Evolutionary conservation across 2,329 filamentous ascomycete genomes (phyloP).

Genomic region (Epichloe gansuensis): DNA sequence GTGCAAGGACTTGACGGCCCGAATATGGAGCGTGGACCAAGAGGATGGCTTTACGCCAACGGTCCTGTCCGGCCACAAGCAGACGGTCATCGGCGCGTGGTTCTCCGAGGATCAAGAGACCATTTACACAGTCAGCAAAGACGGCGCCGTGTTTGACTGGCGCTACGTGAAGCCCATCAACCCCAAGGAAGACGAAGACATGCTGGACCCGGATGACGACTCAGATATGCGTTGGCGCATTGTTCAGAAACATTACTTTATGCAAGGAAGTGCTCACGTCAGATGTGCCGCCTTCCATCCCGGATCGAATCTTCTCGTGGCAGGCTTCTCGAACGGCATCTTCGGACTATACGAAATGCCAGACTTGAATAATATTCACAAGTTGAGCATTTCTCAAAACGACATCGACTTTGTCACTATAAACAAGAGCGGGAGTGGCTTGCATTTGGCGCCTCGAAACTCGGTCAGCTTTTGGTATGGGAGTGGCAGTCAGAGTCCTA

Average conservation of each 20-base stretch:
- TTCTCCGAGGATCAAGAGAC: constrained; percentile 91
- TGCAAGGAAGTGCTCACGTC: constrained; percentile 78
- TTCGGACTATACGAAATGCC: constrained; percentile 95
- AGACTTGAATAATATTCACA: constrained; percentile 91
- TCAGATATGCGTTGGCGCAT: constrained; percentile 78
- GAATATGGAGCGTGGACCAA: constrained; percentile 86
- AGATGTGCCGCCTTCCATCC: constrained; percentile 87
- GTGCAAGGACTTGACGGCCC: constrained; percentile 81
- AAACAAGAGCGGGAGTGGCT: constrained; percentile 92
- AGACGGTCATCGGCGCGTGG: constrained; percentile 87
- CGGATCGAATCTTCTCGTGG: constrained; percentile 80
- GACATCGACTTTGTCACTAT: constrained; percentile 92
- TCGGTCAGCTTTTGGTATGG: constrained; percentile 95
- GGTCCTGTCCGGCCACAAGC: constrained; percentile 79
- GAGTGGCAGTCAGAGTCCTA: constrained; percentile 99
- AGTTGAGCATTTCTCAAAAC: constrained; percentile 85
- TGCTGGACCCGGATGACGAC: constrained; percentile 45
- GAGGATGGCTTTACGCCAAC: constrained; percentile 86
- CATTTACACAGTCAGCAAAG: constrained; percentile 93
- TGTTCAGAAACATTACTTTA: constrained; percentile 82
- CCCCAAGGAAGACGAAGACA: constrained; percentile 47
- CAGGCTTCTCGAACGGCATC: constrained; percentile 86
- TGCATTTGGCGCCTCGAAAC: constrained; percentile 88
- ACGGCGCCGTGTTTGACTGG: constrained; percentile 95
- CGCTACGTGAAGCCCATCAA: constrained; percentile 57